A percentile compares a stretch with the other conserved stretches of the same genome.
Evolutionary conservation across 2,329 filamentous ascomycete genomes (phyloP).

Genomic region (Teratosphaeriaceae sp.): DNA sequence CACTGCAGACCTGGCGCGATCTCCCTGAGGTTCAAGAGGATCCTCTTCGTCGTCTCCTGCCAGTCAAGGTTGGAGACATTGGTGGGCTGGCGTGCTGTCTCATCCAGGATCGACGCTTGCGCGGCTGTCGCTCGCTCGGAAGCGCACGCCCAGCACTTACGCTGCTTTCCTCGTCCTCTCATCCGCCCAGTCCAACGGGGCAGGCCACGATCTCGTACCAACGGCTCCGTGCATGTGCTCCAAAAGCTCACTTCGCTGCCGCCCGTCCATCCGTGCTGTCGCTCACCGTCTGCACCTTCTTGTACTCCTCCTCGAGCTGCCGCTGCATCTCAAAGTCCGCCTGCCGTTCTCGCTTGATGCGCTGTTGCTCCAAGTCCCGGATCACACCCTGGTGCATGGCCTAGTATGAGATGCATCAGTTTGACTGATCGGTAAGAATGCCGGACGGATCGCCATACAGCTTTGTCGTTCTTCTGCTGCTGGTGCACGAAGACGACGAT

Average conservation of each 20-base stretch:
- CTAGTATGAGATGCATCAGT: conserved; percentile 39
- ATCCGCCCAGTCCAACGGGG: too few relatives aligned
- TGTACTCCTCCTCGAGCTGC: conserved; percentile 79
- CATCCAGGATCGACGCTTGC: too few relatives aligned
- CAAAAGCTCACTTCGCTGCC: conserved; percentile 1
- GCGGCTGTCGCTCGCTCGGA: too few relatives aligned
- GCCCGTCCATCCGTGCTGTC: conserved; percentile 34
- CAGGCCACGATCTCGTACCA: too few relatives aligned
- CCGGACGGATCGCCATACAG: conserved; percentile 47
- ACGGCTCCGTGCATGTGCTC: too few relatives aligned
- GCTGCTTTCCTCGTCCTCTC: too few relatives aligned
- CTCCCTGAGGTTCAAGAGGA: too few relatives aligned
- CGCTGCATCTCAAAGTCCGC: conserved; percentile 92
- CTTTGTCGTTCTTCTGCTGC: conserved; percentile 76
- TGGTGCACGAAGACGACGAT: conserved; percentile 86
- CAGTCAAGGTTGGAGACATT: too few relatives aligned
- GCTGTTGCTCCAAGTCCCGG: conserved; percentile 90
- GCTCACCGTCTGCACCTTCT: conserved; percentile 75
- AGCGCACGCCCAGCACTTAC: too few relatives aligned
- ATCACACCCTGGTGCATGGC: conserved; percentile 95
- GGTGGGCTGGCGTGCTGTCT: too few relatives aligned
- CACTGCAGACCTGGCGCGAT: too few relatives aligned
- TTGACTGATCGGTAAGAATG: conserved; percentile 4
- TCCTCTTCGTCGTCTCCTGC: too few relatives aligned
- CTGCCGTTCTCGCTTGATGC: conserved; percentile 81